Conservation (phyloP, 768 basidiomycete species). For the Lactifluus volemus region DNA sequence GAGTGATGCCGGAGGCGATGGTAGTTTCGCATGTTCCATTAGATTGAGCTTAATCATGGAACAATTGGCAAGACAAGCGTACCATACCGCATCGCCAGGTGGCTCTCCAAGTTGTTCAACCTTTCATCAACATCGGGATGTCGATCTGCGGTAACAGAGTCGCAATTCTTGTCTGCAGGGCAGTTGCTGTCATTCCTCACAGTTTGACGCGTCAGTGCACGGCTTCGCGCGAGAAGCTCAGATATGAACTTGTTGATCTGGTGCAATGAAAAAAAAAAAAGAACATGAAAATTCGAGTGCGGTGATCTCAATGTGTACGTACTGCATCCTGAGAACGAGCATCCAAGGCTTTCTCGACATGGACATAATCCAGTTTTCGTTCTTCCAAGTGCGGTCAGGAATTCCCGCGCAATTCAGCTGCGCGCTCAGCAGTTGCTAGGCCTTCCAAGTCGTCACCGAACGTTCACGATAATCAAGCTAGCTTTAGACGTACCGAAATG, state of each 20-base stretch:
- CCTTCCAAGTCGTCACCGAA: conserved; percentile 12
- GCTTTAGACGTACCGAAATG: conserved; percentile 19
- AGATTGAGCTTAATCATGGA: not conserved
- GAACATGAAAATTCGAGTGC: not conserved
- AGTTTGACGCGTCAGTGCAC: conserved; percentile 67
- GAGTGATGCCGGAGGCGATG: conserved; percentile 57
- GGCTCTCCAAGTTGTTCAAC: conserved; percentile 56
- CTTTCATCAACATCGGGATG: conserved; percentile 60
- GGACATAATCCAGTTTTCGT: conserved; percentile 57
- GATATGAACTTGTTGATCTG: conserved; percentile 65
- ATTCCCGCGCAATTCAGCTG: conserved; percentile 24
- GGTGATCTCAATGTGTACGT: conserved; percentile 23
- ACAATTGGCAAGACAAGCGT: not conserved
- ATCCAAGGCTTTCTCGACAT: conserved; percentile 36
- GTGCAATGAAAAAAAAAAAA: not conserved
- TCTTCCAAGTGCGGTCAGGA: conserved; percentile 42
- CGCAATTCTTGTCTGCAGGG: not conserved
- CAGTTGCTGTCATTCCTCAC: conserved; percentile 21
- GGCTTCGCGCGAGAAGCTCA: conserved; percentile 57
- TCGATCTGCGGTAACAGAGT: conserved; percentile 31
- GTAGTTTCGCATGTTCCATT: conserved; percentile 37
- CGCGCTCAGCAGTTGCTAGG: conserved; percentile 15
- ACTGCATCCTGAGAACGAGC: conserved; percentile 54
- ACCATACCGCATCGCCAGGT: conserved; percentile 73
- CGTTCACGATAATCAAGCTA: not conserved